Conservation (phyloP, 352 stramenopile species). For the Globisporangium irregulare region DNA sequence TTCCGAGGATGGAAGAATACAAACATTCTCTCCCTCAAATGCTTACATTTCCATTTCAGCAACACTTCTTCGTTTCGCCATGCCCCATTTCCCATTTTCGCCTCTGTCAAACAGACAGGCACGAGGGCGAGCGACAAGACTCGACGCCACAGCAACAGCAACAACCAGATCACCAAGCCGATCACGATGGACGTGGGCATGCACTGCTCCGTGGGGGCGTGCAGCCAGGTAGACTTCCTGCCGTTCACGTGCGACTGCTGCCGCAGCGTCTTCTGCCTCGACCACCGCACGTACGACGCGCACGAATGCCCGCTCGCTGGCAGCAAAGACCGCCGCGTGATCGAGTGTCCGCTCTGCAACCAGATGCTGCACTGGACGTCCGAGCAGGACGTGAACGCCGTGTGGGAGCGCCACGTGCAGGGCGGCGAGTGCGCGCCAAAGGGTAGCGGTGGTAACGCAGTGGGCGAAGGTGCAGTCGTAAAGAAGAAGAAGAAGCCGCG, state of each 20-base stretch:
- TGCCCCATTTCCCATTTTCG: background rate
- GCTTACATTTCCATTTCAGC: no score
- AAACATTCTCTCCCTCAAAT: background rate
- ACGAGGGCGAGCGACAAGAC: background rate
- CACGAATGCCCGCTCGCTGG: slow-evolving; percentile 68
- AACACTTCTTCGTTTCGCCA: no score
- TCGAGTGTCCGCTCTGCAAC: slow-evolving; percentile 70
- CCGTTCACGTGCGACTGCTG: slow-evolving; percentile 87
- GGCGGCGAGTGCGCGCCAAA: slow-evolving; percentile 41
- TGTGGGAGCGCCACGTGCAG: slow-evolving; percentile 73
- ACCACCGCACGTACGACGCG: slow-evolving; percentile 74
- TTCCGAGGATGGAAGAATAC: background rate
- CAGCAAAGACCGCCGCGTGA: slow-evolving; percentile 61
- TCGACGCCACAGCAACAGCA: background rate
- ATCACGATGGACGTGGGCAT: slow-evolving; percentile 63
- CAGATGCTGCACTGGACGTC: slow-evolving; percentile 65
- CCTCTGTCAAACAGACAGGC: background rate
- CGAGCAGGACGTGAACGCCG: slow-evolving; percentile 69
- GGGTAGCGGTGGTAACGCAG: background rate
- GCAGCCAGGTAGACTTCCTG: slow-evolving; percentile 81
- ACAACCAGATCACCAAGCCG: background rate
- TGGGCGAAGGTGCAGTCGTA: slow-evolving; percentile 10
- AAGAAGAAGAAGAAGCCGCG: slow-evolving; percentile 76
- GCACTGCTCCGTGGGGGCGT: slow-evolving; percentile 64
- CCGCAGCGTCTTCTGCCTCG: slow-evolving; percentile 75